Evolutionary conservation across 192 early-diverging fungal genomes (phyloP).

Genomic region (Entophlyctis luteolus): DNA sequence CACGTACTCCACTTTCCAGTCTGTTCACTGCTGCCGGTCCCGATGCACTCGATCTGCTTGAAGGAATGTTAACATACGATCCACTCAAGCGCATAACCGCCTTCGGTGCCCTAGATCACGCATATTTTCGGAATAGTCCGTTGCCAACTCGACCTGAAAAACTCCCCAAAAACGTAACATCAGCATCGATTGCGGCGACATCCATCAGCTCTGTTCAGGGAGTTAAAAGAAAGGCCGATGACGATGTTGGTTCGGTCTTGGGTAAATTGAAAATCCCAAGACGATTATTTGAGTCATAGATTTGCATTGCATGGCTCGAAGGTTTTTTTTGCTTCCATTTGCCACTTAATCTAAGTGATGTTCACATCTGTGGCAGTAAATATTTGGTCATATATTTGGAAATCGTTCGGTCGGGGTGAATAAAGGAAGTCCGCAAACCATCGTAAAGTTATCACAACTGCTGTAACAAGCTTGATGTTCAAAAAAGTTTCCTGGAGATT

Average conservation of each 20-base stretch:
- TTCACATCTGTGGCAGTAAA: too few relatives aligned
- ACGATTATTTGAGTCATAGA: neutral
- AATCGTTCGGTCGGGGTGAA: too few relatives aligned
- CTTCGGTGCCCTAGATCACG: constrained; percentile 63
- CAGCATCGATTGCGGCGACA: neutral
- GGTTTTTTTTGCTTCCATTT: neutral
- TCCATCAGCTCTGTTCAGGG: neutral
- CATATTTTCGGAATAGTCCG: constrained; percentile 72
- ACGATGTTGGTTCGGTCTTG: neutral
- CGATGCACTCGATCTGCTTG: constrained; percentile 83
- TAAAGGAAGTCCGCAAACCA: too few relatives aligned
- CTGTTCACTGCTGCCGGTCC: constrained; percentile 80
- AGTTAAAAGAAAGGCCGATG: constrained; percentile 18
- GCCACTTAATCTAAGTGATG: too few relatives aligned
- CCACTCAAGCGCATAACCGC: constrained; percentile 78
- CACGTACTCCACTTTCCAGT: constrained; percentile 63
- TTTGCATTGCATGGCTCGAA: neutral
- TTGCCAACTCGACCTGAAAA: constrained; percentile 64
- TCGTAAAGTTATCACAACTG: too few relatives aligned
- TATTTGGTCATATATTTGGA: too few relatives aligned
- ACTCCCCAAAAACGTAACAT: constrained; percentile 48
- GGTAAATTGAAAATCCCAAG: neutral
- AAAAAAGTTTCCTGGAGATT: too few relatives aligned
- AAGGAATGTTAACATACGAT: constrained; percentile 81
- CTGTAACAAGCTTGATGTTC: too few relatives aligned